Base-by-base conservation (phyloP, 768 basidiomycete species). In the Tephrocybe sp. region DNA sequence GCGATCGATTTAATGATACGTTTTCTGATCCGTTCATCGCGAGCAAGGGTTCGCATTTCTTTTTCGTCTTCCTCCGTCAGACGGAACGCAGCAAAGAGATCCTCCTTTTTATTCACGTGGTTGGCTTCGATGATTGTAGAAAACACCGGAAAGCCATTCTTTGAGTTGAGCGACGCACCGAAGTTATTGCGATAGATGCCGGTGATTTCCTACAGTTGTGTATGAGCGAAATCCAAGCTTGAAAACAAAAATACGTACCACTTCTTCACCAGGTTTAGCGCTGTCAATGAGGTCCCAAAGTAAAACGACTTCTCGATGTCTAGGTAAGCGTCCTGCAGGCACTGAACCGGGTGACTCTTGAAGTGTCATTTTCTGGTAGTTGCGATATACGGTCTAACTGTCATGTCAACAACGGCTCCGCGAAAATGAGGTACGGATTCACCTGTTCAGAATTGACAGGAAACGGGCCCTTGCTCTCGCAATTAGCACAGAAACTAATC, bases 91-190 rank as follows among this genome's bases (percentile, higher is more conserved):
- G 97, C 96, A 60, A 98, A 98, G 15, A 96, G 79, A 62, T 99
- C 97, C 69, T 98, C 96, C 69, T 98, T 98, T 76, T 98, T 98
- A 75, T 97, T 98, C 64, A 99, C 77, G 64, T 98, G 95, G 67
- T 99, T 99, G 15, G 95, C 97, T 66, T 98, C 97, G 49, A 99
- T 88, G 55, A 99, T 81, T 18, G 97, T 99, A 8, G 94, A 97
- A 74, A 99, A 99, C 26, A 99, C 97, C 1, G 97, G 97, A 74
- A 99, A 99, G 6, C 97, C 97, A 59, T 99, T 98, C 72, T 98
- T 98, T 22, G 92, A 86, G 67, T 99, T 99, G 59, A 99, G 82
- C 2, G 95, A 92, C 18, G 96, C 94, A 63, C 98, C 97, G 53
- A 98, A 99, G 68, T 98, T 98, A 73, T 99, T 99, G 58, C 95